Evolutionary conservation across 1,284 basidiomycete species (phyloP).

Genomic region (Apiotrichum gracile): DNA sequence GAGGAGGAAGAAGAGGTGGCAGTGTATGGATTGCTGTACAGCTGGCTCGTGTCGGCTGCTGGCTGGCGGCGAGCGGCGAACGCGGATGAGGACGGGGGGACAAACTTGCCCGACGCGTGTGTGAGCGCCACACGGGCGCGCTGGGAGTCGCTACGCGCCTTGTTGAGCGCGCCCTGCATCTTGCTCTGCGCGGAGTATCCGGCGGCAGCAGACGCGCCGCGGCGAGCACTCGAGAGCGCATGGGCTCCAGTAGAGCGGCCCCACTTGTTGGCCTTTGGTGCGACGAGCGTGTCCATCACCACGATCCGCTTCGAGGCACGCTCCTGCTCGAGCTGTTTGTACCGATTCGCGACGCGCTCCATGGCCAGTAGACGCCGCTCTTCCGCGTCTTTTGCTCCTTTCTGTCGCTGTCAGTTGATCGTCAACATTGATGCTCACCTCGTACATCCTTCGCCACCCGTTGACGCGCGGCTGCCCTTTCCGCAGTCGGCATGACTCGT

Average conservation of each 20-base stretch:
- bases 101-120: constrained; percentile 33
- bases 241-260: background rate
- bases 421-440: constrained; percentile 20
- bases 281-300: constrained; percentile 25
- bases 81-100: constrained; percentile 20
- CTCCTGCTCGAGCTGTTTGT: constrained; percentile 34
- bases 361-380: constrained; percentile 29
- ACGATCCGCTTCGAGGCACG: constrained; percentile 33
- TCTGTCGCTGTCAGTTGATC: constrained; percentile 15
- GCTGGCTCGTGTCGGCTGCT: background rate
- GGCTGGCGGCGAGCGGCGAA: background rate
- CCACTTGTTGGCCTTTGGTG: constrained; percentile 4
- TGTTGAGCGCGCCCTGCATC: constrained; percentile 21
- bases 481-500: constrained; percentile 24
- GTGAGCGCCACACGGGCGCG: constrained; percentile 36
- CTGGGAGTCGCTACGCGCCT: constrained; percentile 33
- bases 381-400: constrained; percentile 31
- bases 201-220: background rate
- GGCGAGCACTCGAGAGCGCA: background rate
- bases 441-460: constrained; percentile 41
- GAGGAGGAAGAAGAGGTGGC: background rate
- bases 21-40: constrained; percentile 25
- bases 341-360: constrained; percentile 28
- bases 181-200: background rate
- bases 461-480: constrained; percentile 26